Conservation (phyloP, 371 early-diverging fungal species). For the Mucor ambiguus region DNA sequence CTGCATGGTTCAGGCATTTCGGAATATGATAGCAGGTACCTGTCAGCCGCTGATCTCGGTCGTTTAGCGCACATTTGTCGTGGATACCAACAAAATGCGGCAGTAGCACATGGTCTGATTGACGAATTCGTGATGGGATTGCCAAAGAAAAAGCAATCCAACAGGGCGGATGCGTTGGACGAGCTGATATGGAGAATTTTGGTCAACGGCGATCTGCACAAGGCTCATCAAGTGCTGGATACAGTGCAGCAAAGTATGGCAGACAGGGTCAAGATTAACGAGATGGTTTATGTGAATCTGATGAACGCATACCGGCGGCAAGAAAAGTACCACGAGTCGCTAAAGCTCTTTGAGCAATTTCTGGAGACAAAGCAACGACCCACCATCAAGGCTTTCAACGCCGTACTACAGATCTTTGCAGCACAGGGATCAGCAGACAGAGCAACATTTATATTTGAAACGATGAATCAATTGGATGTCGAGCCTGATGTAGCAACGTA, state of each 20-base stretch:
- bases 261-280: constrained; percentile 18
- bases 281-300: constrained; percentile 32
- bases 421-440: constrained; percentile 38
- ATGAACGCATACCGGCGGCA: constrained; percentile 32
- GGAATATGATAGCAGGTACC: constrained; percentile 21
- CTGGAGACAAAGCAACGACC: constrained; percentile 37
- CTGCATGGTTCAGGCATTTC: constrained; percentile 20
- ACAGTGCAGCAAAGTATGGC: not conserved
- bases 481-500: constrained; percentile 51
- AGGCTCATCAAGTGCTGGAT: constrained; percentile 23
- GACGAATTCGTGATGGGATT: constrained; percentile 23
- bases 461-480: constrained; percentile 40
- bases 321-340: constrained; percentile 31
- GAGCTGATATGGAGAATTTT: constrained; percentile 33
- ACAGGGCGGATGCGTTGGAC: constrained; percentile 30
- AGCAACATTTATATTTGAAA: constrained; percentile 35
- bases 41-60: constrained; percentile 28
- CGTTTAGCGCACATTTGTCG: constrained; percentile 33
- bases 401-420: constrained; percentile 48
- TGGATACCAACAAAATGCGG: constrained; percentile 14
- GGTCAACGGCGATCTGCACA: constrained; percentile 14
- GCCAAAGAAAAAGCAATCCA: constrained; percentile 16
- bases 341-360: constrained; percentile 45
- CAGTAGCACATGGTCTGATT: constrained; percentile 16
- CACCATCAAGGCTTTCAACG: constrained; percentile 47